Conservation (phyloP, 495 filamentous ascomycete genomes). For the Aspergillus homomorphus region DNA sequence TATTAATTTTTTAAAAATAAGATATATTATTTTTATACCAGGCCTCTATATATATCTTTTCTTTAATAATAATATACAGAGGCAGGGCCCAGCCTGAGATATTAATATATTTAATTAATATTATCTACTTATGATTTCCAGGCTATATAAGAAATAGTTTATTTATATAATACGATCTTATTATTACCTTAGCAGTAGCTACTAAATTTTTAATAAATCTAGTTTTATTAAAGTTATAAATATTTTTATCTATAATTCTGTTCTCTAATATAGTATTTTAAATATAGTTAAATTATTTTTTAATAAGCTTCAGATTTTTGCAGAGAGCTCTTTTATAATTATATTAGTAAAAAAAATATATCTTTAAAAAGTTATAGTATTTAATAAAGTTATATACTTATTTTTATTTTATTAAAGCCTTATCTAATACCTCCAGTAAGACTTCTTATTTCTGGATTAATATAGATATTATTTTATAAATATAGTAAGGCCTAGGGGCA, state of each 20-base stretch:
- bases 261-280: background rate
- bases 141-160: constrained; percentile 21
- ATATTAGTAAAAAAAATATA: constrained; percentile 1
- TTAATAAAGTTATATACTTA: background rate
- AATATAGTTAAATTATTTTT: background rate
- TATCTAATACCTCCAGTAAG: background rate
- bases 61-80: constrained; percentile 26
- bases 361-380: background rate
- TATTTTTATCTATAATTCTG: too few relatives aligned
- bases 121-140: constrained; percentile 40
- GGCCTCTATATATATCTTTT: constrained; percentile 17
- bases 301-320: background rate
- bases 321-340: constrained; percentile 1
- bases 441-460: background rate
- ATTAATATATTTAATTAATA: constrained; percentile 35
- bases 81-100: constrained; percentile 17
- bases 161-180: background rate
- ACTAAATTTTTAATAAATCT: too few relatives aligned
- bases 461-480: constrained; percentile 1
- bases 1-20: constrained; percentile 1
- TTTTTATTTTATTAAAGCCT: background rate
- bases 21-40: constrained; percentile 26
- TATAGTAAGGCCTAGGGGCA: background rate
- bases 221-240: too few relatives aligned
- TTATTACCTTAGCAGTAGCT: background rate